Evolutionary conservation across 805 yeast genomes (phyloP), one percentile per base, ranked within the genome.

Genomic region (Lipomyces anomalus): DNA sequence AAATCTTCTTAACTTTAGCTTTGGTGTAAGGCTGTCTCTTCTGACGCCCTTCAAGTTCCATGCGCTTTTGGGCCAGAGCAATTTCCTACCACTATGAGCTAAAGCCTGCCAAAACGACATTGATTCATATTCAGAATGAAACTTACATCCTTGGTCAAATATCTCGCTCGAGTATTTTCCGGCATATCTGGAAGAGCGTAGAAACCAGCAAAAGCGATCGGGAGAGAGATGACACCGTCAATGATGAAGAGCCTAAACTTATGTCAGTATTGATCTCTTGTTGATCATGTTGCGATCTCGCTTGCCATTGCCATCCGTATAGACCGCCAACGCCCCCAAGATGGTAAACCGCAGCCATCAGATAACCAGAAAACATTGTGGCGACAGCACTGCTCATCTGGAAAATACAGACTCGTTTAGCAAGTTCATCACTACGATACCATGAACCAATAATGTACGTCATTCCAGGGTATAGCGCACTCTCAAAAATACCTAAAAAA

Each of bases 231-330:
- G 42, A 79, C 63, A 24, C 84, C 83, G 60, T 81, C 85, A 46
- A 80, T 70, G 38, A 80, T 69, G 55, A 77, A 78, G 63, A 78
- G 72, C 85, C 84, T n/a, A n/a, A n/a, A n/a, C n/a, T n/a, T n/a
- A n/a, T n/a, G n/a, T n/a, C n/a, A n/a, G n/a, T n/a, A n/a, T n/a
- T n/a, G n/a, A n/a, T n/a, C n/a, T n/a, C n/a, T n/a, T n/a, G n/a
- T n/a, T n/a, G n/a, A n/a, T n/a, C n/a, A n/a, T n/a, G n/a, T n/a
- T n/a, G n/a, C n/a, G n/a, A n/a, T n/a, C n/a, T n/a, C n/a, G n/a
- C n/a, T n/a, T n/a, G 30, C 86, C 85, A 82, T 67, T 79, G 72
- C 87, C 87, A 82, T 6, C 84, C 79, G 5, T 71, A 70, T 11
- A 75, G 64, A 0, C 86, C 86, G 35, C 60, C 57, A 9, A 59